These are phyloP conservation scores for Jackrogersella minutella DNA, from an alignment of 495 filamentous ascomycete genomes.

Conservation along the genomic window DNA sequence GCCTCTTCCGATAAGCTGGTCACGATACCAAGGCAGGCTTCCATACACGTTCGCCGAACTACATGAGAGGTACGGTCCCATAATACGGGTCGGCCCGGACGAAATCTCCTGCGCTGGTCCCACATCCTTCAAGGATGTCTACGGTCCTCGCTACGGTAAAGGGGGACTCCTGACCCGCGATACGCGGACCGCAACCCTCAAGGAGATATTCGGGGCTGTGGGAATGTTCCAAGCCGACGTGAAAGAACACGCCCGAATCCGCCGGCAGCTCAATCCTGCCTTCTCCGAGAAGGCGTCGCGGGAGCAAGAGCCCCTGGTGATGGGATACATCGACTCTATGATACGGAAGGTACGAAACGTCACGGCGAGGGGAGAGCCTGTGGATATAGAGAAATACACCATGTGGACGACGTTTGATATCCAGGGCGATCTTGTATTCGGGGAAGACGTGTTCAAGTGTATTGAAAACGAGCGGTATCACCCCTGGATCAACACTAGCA, in stretches of 20 bases:
- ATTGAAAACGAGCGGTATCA: conserved; percentile 46
- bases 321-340: conserved; percentile 52
- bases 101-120: conserved; percentile 32
- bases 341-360: conserved; percentile 48
- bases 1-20: conserved; percentile 40
- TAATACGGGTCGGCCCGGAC: conserved; percentile 55
- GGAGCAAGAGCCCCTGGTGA: conserved; percentile 55
- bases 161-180: conserved; percentile 49
- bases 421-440: conserved; percentile 68
- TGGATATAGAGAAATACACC: conserved; percentile 58
- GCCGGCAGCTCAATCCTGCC: conserved; percentile 55
- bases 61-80: conserved; percentile 54
- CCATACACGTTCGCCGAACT: conserved; percentile 48
- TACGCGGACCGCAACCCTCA: conserved; percentile 39
- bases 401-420: conserved; percentile 68
- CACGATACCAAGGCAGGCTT: conserved; percentile 21
- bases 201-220: conserved; percentile 25
- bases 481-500: conserved; percentile 47
- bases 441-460: conserved; percentile 61
- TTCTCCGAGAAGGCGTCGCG: conserved; percentile 59
- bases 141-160: conserved; percentile 34
- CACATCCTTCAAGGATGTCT: conserved; percentile 29
- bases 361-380: conserved; percentile 14
- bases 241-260: conserved; percentile 49
- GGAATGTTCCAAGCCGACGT: conserved; percentile 43